Evolutionary conservation across 2,329 filamentous ascomycete species (phyloP).

Genomic region (Clathrospora elynae): DNA sequence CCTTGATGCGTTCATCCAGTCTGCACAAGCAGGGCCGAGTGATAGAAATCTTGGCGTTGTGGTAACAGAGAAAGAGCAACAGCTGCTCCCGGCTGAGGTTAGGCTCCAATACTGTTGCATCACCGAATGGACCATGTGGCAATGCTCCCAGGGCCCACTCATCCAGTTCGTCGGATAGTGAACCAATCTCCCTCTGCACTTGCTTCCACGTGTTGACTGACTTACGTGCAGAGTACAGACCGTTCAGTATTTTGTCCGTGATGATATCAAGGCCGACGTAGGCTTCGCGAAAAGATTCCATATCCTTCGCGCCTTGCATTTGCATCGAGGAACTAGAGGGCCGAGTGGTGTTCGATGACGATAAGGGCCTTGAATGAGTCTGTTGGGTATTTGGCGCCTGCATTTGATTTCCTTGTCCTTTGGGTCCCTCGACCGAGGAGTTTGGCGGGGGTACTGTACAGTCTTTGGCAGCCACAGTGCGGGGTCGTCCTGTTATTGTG

Average conservation of each 20-base stretch:
- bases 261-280: conserved; percentile 19
- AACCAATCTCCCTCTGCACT: conserved; percentile 28
- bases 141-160: conserved; percentile 32
- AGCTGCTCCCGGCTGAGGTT: conserved; percentile 19
- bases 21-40: conserved; percentile 48
- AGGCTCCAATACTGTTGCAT: background rate
- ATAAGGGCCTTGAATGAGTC: too few species aligned
- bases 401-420: conserved; percentile 5
- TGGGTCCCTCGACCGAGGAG: background rate
- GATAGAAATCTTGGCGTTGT: conserved; percentile 44
- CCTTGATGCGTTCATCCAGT: conserved; percentile 39
- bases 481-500: conserved; percentile 45
- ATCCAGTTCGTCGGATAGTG: conserved; percentile 36
- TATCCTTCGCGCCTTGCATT: background rate
- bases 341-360: background rate
- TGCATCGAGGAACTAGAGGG: background rate
- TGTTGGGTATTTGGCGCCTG: too few species aligned
- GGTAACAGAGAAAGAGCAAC: conserved; percentile 37
- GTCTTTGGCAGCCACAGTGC: conserved; percentile 35
- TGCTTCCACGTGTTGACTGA: conserved; percentile 41
- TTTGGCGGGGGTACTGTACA: conserved; percentile 32
- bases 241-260: conserved; percentile 22
- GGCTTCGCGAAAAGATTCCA: conserved; percentile 5
- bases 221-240: conserved; percentile 43
- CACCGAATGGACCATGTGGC: conserved; percentile 20